Percentiles rank a stretch among this genome's conserved stretches.
Conservation (phyloP, 2,329 filamentous ascomycete species). For the Simplicillium aogashimaense region DNA sequence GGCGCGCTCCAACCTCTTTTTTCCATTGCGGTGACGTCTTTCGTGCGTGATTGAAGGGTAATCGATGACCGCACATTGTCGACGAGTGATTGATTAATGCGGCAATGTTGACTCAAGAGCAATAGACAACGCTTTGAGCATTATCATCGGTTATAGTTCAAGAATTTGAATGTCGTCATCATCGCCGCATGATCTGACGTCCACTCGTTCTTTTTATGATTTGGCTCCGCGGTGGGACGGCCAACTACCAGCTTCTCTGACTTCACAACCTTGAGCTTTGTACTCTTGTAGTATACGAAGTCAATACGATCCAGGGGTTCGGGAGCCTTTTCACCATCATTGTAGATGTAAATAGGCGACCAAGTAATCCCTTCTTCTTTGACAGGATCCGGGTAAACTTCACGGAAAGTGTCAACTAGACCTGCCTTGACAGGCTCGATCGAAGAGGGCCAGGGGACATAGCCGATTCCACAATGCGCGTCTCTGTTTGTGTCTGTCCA, state of each 20-base stretch:
- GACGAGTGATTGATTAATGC: no score
- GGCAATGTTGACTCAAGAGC: no score
- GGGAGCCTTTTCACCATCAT: slow-evolving; percentile 12
- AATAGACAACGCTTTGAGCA: not conserved
- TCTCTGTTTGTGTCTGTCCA: slow-evolving; percentile 22
- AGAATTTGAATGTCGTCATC: slow-evolving; percentile 16
- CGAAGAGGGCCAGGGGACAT: slow-evolving; percentile 28
- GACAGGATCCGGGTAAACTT: slow-evolving; percentile 23
- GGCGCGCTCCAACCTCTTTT: no score
- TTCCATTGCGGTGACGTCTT: no score
- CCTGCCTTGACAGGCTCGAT: slow-evolving; percentile 20
- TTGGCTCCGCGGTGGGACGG: slow-evolving; percentile 20
- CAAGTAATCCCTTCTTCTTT: slow-evolving; percentile 25
- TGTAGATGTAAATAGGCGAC: slow-evolving; percentile 25
- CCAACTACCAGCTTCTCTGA: slow-evolving; percentile 22
- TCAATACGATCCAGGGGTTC: slow-evolving; percentile 32
- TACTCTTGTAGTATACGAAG: slow-evolving; percentile 29
- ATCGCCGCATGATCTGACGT: slow-evolving; percentile 28
- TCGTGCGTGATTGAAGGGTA: no score
- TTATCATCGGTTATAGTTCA: not conserved
- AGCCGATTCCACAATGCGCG: slow-evolving; percentile 23
- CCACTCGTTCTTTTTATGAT: slow-evolving; percentile 29
- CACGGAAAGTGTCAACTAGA: slow-evolving; percentile 27
- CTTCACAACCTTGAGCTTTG: slow-evolving; percentile 17
- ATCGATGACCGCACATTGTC: no score